Conservation (phyloP, 2,329 filamentous ascomycete species). For the Hypoxylon sp. region DNA sequence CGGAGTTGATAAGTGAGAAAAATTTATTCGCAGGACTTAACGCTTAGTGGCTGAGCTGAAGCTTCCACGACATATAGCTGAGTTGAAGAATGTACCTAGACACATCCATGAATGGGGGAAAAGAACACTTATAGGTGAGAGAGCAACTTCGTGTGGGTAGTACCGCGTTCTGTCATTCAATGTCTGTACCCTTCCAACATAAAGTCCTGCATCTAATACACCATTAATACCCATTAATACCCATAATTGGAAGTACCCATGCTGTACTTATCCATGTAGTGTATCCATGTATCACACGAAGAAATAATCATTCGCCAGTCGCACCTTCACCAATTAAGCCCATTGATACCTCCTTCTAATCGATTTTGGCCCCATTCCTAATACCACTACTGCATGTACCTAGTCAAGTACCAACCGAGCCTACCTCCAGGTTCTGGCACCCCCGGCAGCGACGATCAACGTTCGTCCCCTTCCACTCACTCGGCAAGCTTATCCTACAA, state of each 20-base stretch:
- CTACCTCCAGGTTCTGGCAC: conserved; percentile 25
- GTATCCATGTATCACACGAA: neutral
- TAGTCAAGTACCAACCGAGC: conserved; percentile 25
- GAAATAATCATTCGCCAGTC: conserved; percentile 18
- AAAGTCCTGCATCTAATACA: conserved; percentile 1
- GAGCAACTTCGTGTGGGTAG: conserved; percentile 17
- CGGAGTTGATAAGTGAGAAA: neutral
- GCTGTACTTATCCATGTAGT: conserved; percentile 2
- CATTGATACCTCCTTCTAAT: conserved; percentile 27
- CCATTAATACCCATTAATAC: too few species aligned
- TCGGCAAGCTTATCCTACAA: conserved; percentile 27
- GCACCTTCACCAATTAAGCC: conserved; percentile 30
- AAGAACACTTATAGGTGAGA: neutral
- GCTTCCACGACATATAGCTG: conserved; percentile 11
- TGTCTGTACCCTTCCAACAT: conserved; percentile 11
- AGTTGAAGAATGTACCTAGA: conserved; percentile 3
- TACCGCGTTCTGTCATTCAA: conserved; percentile 22
- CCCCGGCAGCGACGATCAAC: conserved; percentile 36
- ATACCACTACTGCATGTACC: conserved; percentile 26
- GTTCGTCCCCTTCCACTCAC: conserved; percentile 24
- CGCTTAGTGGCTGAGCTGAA: conserved; percentile 19
- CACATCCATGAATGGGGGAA: neutral
- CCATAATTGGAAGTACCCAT: neutral
- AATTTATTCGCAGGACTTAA: neutral
- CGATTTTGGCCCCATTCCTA: conserved; percentile 24